Percentiles rank a stretch among this genome's conserved stretches.
phyloP scores from a whole-genome alignment of 2,329 filamentous ascomycete genomes.

The Diaporthe sp. region DNA sequence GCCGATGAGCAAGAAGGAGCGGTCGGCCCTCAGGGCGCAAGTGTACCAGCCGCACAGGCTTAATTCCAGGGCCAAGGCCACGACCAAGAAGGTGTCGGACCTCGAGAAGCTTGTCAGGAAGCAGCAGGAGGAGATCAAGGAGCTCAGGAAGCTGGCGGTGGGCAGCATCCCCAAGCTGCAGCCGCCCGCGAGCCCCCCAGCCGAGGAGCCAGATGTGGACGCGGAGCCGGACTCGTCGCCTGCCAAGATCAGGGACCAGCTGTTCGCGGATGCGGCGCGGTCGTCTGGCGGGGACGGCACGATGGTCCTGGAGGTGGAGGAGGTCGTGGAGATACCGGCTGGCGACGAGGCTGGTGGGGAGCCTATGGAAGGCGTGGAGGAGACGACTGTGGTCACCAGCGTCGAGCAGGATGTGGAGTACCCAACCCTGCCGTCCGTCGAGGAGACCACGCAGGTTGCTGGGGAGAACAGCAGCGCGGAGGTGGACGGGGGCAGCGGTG shows the following conservation, averaged over 20 bases:
- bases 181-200: slow-evolving; percentile 15
- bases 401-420: slow-evolving; percentile 36
- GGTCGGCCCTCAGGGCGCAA: slow-evolving; percentile 9
- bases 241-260: slow-evolving; percentile 37
- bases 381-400: slow-evolving; percentile 18
- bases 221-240: slow-evolving; percentile 34
- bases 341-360: slow-evolving; percentile 6
- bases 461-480: background rate
- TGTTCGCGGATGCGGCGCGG: slow-evolving; percentile 21
- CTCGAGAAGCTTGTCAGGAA: slow-evolving; percentile 37
- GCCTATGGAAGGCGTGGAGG: slow-evolving; percentile 32
- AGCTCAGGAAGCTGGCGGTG: slow-evolving; percentile 24
- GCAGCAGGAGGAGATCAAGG: slow-evolving; percentile 36
- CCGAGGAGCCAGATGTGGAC: background rate
- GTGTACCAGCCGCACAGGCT: slow-evolving; percentile 35
- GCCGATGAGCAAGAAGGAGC: slow-evolving; percentile 27
- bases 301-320: slow-evolving; percentile 10
- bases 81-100: slow-evolving; percentile 23
- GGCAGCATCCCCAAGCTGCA: slow-evolving; percentile 18
- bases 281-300: background rate
- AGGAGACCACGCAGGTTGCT: slow-evolving; percentile 15
- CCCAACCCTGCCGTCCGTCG: slow-evolving; percentile 31
- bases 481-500: background rate
- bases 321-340: slow-evolving; percentile 11
- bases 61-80: background rate